Evolutionary conservation across 2,329 filamentous ascomycete genomes (phyloP).

Genomic region (Trichoderma simmonsii): DNA sequence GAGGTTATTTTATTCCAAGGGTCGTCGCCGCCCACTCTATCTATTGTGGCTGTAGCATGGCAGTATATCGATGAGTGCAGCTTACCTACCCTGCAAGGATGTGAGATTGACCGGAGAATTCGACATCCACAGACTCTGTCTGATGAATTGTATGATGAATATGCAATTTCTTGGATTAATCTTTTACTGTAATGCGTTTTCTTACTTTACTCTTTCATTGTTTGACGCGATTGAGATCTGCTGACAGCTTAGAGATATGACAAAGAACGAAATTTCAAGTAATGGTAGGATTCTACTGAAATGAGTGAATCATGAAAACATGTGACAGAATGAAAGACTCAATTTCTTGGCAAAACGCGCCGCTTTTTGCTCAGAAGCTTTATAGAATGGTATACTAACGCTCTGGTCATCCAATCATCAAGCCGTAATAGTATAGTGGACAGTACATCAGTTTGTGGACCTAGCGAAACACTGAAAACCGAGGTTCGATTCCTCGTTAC

Average conservation of each 20-base stretch:
- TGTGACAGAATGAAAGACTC: background rate
- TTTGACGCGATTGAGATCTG: background rate
- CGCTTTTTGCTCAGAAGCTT: background rate
- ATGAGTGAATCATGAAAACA: background rate
- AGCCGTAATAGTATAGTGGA: constrained; percentile 18
- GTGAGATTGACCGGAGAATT: background rate
- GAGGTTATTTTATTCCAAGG: background rate
- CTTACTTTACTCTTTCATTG: background rate
- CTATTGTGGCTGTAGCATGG: background rate
- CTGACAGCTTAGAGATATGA: rapidly evolving
- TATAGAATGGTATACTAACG: background rate
- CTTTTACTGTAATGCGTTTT: background rate
- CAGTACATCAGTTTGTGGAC: constrained; percentile 19
- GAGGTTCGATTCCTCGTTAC: constrained; percentile 20
- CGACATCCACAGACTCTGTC: background rate
- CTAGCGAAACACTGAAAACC: constrained; percentile 15
- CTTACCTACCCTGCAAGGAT: background rate
- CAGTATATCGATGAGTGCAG: background rate
- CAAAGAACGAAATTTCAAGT: background rate
- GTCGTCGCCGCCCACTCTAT: background rate
- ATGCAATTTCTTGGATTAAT: background rate
- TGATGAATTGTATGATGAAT: background rate
- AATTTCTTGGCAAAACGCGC: background rate
- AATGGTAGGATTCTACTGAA: background rate
- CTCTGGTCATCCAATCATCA: background rate